These are phyloP conservation scores for Karstenula rhodostoma DNA, from an alignment of 2,329 filamentous ascomycete species.

Conservation along the genomic window DNA sequence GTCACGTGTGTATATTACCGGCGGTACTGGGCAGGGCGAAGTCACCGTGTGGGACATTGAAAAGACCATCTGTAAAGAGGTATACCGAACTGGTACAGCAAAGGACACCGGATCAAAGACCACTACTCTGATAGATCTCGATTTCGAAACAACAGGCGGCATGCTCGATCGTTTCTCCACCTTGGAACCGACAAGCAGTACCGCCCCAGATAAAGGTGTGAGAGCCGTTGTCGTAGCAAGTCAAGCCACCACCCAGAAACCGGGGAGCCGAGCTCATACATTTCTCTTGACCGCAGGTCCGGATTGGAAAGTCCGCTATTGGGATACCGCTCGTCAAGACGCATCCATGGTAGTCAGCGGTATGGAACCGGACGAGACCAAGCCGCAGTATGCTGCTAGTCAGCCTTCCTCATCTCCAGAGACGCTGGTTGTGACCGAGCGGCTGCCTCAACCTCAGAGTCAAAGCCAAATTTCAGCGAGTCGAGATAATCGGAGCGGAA, in stretches of 20 bases:
- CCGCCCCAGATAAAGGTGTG: slow-evolving; percentile 71
- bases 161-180: slow-evolving; percentile 86
- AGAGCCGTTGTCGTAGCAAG: slow-evolving; percentile 77
- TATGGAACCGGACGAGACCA: slow-evolving; percentile 71
- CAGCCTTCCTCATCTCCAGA: slow-evolving; percentile 47
- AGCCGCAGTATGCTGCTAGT: slow-evolving; percentile 69
- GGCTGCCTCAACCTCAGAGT: slow-evolving; percentile 33
- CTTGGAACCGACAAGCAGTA: slow-evolving; percentile 60
- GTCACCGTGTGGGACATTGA: slow-evolving; percentile 96
- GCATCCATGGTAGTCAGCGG: slow-evolving; percentile 84
- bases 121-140: slow-evolving; percentile 81
- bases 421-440: slow-evolving; percentile 51
- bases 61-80: slow-evolving; percentile 85
- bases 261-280: slow-evolving; percentile 72
- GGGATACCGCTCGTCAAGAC: slow-evolving; percentile 84
- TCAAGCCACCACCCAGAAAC: slow-evolving; percentile 73
- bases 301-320: slow-evolving; percentile 91
- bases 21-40: slow-evolving; percentile 86
- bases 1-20: slow-evolving; percentile 86
- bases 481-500: slow-evolving; percentile 36
- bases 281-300: slow-evolving; percentile 89
- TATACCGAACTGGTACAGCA: slow-evolving; percentile 71
- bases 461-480: slow-evolving; percentile 8
- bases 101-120: slow-evolving; percentile 56
- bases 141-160: slow-evolving; percentile 84